Evolutionary conservation across 306 rosid species (phyloP).

Genomic region (Lagenaria siceraria): DNA sequence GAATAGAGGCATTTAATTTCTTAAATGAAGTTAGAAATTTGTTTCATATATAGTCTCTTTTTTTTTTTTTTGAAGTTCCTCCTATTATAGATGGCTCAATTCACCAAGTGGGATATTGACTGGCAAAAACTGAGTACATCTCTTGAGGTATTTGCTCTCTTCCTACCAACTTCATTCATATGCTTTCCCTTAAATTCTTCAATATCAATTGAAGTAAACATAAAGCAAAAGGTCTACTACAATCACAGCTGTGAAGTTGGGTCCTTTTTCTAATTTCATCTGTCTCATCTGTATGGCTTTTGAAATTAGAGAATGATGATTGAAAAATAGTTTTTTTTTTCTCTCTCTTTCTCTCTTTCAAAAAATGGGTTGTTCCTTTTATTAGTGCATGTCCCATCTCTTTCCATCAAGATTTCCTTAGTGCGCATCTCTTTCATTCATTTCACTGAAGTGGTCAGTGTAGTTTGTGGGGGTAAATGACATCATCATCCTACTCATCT

Average conservation of each 20-base stretch:
- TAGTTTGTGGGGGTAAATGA: constrained; percentile 2
- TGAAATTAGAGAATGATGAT: constrained; percentile 10
- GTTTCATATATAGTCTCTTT: neutral
- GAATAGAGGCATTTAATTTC: too few species aligned
- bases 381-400: neutral
- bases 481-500: constrained; percentile 2
- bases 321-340: neutral
- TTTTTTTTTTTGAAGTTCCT: neutral
- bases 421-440: constrained; percentile 6
- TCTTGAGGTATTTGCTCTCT: neutral
- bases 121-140: neutral
- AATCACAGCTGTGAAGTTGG: constrained; percentile 13
- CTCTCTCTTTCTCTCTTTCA: too few species aligned
- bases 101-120: neutral
- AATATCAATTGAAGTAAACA: neutral
- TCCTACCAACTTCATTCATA: neutral
- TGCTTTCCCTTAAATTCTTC: neutral
- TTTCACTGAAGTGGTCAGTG: neutral
- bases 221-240: constrained; percentile 4
- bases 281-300: constrained; percentile 15
- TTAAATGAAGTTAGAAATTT: neutral
- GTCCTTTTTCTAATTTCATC: constrained; percentile 3
- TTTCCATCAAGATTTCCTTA: neutral
- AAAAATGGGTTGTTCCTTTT: constrained; percentile 3
- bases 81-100: neutral